Conservation (phyloP, 495 filamentous ascomycete genomes). For the Parathielavia hyrcaniae region DNA sequence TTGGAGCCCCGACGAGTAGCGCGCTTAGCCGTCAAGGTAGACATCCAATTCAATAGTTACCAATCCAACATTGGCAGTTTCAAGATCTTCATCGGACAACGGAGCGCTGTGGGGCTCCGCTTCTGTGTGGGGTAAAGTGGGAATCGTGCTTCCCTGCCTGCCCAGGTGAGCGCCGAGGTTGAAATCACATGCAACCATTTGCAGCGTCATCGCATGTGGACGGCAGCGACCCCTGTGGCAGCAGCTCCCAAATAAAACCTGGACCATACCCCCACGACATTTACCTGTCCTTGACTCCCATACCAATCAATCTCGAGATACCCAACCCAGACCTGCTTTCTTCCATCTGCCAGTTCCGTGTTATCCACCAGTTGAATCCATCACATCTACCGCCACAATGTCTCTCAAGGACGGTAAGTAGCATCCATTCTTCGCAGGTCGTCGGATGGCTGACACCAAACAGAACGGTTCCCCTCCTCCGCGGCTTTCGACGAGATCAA, state of each 20-base stretch:
- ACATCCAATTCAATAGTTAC: no score
- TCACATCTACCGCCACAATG: slow-evolving; percentile 48
- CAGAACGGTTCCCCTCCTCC: slow-evolving; percentile 86
- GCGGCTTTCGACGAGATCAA: slow-evolving; percentile 86
- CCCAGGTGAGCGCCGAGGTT: slow-evolving; percentile 30
- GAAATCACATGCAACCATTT: slow-evolving; percentile 27
- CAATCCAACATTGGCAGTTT: no score
- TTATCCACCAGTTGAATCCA: slow-evolving; percentile 9
- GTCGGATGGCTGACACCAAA: slow-evolving; percentile 10
- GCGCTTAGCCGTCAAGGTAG: no score
- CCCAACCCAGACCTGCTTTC: not conserved
- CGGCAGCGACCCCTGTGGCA: slow-evolving; percentile 3
- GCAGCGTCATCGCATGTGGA: slow-evolving; percentile 23
- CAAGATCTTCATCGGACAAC: no score
- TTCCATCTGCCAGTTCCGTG: not conserved
- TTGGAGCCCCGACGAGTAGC: no score
- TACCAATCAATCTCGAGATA: not conserved
- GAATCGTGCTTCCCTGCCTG: not conserved
- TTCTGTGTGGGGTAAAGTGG: not conserved
- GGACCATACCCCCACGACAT: not conserved
- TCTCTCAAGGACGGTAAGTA: slow-evolving; percentile 72
- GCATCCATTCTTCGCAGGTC: not conserved
- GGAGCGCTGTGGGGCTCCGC: not conserved
- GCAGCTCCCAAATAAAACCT: slow-evolving; percentile 8
- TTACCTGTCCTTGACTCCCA: not conserved